Conservation (phyloP, 371 early-diverging fungal genomes). For the Nematocida minor region DNA sequence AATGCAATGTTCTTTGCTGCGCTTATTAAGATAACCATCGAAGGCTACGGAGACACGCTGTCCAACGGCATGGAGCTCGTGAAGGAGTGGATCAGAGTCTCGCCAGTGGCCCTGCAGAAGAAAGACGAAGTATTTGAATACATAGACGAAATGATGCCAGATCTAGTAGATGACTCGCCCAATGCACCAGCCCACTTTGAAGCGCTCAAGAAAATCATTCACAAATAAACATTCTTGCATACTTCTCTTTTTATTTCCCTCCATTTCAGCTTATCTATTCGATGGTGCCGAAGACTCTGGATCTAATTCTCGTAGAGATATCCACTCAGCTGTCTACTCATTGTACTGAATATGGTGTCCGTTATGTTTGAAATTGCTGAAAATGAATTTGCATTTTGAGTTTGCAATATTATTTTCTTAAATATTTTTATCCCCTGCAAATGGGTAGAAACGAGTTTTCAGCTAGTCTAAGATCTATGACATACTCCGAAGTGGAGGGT, state of each 20-base stretch:
- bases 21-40: conserved; percentile 22
- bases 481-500: conserved; percentile 9
- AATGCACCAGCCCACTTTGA: conserved; percentile 26
- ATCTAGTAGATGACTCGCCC: conserved; percentile 40
- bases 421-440: conserved; percentile 45
- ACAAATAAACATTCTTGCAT: conserved; percentile 28
- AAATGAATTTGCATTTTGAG: not conserved
- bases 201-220: not conserved
- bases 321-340: not conserved
- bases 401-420: conserved; percentile 5
- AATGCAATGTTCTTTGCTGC: conserved; percentile 21
- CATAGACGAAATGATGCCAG: conserved; percentile 30
- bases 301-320: no score
- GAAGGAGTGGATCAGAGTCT: conserved; percentile 8
- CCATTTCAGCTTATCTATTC: no score
- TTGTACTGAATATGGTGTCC: no score
- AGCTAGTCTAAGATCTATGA: conserved; percentile 26
- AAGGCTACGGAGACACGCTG: conserved; percentile 13
- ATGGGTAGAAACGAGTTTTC: conserved; percentile 34
- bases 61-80: conserved; percentile 12
- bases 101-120: not conserved
- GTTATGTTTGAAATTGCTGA: not conserved
- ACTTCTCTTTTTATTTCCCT: not conserved
- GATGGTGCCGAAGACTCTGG: no score
- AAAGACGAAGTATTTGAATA: conserved; percentile 33